A percentile compares a stretch with the other conserved stretches of the same genome.
phyloP scores from a whole-genome alignment of 495 filamentous ascomycete genomes.

The Penicillium lagena region DNA sequence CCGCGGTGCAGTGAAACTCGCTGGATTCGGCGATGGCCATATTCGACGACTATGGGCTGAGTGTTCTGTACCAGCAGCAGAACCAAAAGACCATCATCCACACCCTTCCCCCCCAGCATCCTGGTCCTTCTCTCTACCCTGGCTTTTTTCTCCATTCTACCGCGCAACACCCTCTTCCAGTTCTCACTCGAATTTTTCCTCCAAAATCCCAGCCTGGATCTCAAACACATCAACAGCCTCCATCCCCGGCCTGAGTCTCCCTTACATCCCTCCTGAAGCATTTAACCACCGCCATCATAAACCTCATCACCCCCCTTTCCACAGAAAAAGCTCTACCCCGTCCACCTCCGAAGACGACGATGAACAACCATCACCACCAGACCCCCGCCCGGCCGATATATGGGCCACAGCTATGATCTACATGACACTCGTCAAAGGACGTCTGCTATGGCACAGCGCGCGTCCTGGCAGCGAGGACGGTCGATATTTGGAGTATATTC shows the following conservation, averaged over 20 bases:
- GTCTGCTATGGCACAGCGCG: conserved; percentile 82
- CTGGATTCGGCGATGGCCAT: conserved; percentile 93
- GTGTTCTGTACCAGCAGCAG: conserved; percentile 1
- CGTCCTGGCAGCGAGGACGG: conserved; percentile 77
- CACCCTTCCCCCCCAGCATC: background rate
- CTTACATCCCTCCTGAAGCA: conserved; percentile 15
- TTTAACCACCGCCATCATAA: background rate
- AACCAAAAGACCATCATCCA: background rate
- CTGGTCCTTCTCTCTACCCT: conserved; percentile 13
- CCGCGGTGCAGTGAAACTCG: conserved; percentile 85
- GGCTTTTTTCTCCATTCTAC: conserved; percentile 1
- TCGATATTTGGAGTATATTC: conserved; percentile 79
- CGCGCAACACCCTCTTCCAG: background rate
- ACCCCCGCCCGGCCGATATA: conserved; percentile 84
- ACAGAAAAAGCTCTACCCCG: too few species aligned
- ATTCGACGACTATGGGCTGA: conserved; percentile 28
- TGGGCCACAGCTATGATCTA: conserved; percentile 96
- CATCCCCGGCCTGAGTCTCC: conserved; percentile 10
- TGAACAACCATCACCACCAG: conserved; percentile 15
- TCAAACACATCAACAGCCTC: conserved; percentile 5
- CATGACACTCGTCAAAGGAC: conserved; percentile 89
- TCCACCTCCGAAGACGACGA: conserved; percentile 48
- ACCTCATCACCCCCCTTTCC: too few species aligned
- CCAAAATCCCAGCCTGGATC: background rate
- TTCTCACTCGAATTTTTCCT: too few species aligned